Conservation (phyloP, 176 grass and related monocot genomes). For the Zoysia japonica region DNA sequence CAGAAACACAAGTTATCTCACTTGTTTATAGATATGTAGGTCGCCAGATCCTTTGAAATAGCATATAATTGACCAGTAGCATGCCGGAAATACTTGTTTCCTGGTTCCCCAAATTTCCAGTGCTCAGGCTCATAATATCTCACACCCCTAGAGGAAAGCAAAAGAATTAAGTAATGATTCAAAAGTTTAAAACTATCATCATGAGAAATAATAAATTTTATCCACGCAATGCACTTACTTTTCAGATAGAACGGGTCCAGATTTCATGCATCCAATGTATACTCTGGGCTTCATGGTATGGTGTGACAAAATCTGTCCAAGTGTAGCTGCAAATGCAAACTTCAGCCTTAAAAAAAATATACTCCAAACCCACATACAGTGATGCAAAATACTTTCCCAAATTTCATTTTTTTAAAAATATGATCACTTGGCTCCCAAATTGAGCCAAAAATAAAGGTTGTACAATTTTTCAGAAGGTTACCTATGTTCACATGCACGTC, state of each 20-base stretch:
- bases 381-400: neutral
- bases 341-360: neutral
- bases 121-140: conserved; percentile 71
- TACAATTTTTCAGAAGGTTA: conserved; percentile 19
- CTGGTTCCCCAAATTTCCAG: conserved; percentile 71
- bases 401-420: neutral
- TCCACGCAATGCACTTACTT: conserved; percentile 58
- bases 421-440: conserved; percentile 32
- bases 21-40: conserved; percentile 78
- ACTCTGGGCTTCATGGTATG: conserved; percentile 73
- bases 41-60: conserved; percentile 72
- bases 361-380: neutral
- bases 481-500: conserved; percentile 83
- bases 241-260: conserved; percentile 77
- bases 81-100: conserved; percentile 75
- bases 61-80: conserved; percentile 73
- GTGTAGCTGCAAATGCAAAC: conserved; percentile 52
- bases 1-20: conserved; percentile 30
- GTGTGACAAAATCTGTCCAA: conserved; percentile 61
- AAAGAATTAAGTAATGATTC: neutral
- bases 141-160: conserved; percentile 51
- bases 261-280: conserved; percentile 99
- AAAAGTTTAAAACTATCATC: no score
- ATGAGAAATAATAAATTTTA: neutral
- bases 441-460: conserved; percentile 4